These are phyloP conservation scores for Trichoderma asperellum DNA, from an alignment of 2,329 filamentous ascomycete species.

Conservation along the genomic window DNA sequence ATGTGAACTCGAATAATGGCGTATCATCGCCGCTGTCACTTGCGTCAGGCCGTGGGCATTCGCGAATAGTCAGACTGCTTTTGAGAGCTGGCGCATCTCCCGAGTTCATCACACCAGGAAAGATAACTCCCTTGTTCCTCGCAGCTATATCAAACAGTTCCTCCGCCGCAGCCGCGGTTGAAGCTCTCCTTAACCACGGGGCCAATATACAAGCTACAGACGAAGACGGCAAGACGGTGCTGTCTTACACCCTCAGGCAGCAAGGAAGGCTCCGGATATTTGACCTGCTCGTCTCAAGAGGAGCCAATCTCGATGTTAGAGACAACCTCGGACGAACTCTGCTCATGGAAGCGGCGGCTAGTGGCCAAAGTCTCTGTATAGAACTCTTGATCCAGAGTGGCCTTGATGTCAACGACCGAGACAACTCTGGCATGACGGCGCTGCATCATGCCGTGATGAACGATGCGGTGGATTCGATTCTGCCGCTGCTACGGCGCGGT, in stretches of 20 bases:
- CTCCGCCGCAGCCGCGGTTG: background rate
- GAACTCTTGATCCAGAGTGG: background rate
- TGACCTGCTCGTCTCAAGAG: background rate
- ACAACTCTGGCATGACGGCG: background rate
- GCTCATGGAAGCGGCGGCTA: background rate
- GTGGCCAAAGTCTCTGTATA: background rate
- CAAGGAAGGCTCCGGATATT: background rate
- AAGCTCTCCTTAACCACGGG: slow-evolving; percentile 9
- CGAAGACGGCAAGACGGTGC: slow-evolving; percentile 6
- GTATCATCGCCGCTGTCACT: slow-evolving; percentile 9
- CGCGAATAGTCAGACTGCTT: background rate
- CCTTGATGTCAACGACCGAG: background rate
- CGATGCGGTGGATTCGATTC: background rate
- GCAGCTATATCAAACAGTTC: background rate
- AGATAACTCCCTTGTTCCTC: background rate
- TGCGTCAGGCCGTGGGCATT: background rate
- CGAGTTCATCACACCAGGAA: background rate
- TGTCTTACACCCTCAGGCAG: background rate
- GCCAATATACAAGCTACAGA: slow-evolving; percentile 9
- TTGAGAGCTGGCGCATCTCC: background rate
- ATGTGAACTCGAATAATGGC: slow-evolving; percentile 3
- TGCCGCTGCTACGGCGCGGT: background rate
- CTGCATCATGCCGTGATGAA: background rate
- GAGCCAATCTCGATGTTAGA: background rate
- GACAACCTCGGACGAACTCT: background rate